A percentile compares a stretch with the other conserved stretches of the same genome.
phyloP scores from a whole-genome alignment of 768 basidiomycete species.

The Dacryopinax spathularia region DNA sequence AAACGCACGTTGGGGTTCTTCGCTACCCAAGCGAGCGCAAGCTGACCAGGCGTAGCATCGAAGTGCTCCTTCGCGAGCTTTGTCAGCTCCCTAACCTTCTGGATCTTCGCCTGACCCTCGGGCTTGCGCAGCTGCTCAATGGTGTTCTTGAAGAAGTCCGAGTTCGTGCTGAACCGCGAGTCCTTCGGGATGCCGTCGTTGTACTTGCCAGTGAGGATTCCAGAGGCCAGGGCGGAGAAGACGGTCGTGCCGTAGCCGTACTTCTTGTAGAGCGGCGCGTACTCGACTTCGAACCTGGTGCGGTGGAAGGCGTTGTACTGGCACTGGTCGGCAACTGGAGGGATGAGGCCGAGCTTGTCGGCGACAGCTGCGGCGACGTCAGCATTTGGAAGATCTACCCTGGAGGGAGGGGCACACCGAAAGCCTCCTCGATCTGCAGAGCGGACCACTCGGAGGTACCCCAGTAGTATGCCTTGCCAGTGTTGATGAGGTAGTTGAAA shows the following conservation, averaged over 20 bases:
- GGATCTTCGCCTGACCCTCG: conserved; percentile 11
- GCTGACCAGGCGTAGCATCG: conserved; percentile 6
- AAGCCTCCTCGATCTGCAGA: conserved; percentile 48
- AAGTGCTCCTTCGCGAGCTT: conserved; percentile 9
- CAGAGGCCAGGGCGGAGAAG: conserved; percentile 8
- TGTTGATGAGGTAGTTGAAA: conserved; percentile 63
- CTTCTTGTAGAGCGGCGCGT: conserved; percentile 5
- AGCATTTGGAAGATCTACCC: too few relatives aligned
- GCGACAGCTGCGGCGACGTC: conserved; percentile 36
- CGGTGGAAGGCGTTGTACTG: conserved; percentile 21
- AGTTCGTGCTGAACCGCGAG: conserved; percentile 9
- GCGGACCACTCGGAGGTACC: conserved; percentile 70
- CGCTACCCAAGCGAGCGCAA: conserved; percentile 11
- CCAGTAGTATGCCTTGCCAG: conserved; percentile 41
- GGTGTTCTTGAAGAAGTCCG: conserved; percentile 11
- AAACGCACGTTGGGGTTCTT: conserved; percentile 11
- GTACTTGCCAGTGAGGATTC: conserved; percentile 11
- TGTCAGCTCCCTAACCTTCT: conserved; percentile 10
- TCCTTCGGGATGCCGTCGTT: conserved; percentile 8
- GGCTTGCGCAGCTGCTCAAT: conserved; percentile 9
- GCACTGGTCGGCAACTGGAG: conserved; percentile 66
- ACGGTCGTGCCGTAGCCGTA: conserved; percentile 11
- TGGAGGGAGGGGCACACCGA: too few relatives aligned
- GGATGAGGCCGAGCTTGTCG: conserved; percentile 45
- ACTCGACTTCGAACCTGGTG: conserved; percentile 9